Base-by-base conservation (phyloP, 164 flowering plant genomes). In the Magnolia changhungtana region DNA sequence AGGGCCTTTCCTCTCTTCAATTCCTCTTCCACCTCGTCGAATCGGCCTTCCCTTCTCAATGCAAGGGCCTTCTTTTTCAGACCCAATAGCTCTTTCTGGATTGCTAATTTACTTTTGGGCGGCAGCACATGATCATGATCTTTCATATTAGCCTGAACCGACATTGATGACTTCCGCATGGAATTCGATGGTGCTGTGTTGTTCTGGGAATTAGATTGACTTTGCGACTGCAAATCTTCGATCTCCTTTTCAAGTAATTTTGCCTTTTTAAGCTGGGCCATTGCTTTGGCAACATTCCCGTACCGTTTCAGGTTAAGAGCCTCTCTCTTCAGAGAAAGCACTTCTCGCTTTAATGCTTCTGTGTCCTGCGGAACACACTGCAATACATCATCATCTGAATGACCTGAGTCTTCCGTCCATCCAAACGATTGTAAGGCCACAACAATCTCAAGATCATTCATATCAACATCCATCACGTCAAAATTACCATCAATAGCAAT, bases 381-480 rank as follows among this genome's bases (percentile, higher is more conserved):
- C 18, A 75, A 23, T 49, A 72, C 73, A 50, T 1, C 19, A 45
- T 72, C 81, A 66, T 83, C 89, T 23, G 72, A 73, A 37, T 71
- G 58, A 77, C 73, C 79, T 71, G 85, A 72, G 49, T 91, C 94
- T 67, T 93, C 98, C 31, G 80, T 63, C 99, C 99, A 96, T 66
- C 99, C 99, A 70, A 94, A 79, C 55, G 95, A 88, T 77, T 83
- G 75, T 69, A 96, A 82, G 63, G 96, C 86, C 76, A 85, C 84
- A 72, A 84, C 83, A 6, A 96, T 87, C 69, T 90, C 98, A 23
- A 98, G 98, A 67, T 96, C 97, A 78, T 87, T 79, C 88, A 94
- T 76, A 81, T 96, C 99, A 74, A 86, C 92, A 67, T 92, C 95
- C 11, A 94, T 91, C 68, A 91, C 95, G 16, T 93, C 98, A 82